Conservation (phyloP, 495 filamentous ascomycete genomes). For the Polyplosphaeria fusca region DNA sequence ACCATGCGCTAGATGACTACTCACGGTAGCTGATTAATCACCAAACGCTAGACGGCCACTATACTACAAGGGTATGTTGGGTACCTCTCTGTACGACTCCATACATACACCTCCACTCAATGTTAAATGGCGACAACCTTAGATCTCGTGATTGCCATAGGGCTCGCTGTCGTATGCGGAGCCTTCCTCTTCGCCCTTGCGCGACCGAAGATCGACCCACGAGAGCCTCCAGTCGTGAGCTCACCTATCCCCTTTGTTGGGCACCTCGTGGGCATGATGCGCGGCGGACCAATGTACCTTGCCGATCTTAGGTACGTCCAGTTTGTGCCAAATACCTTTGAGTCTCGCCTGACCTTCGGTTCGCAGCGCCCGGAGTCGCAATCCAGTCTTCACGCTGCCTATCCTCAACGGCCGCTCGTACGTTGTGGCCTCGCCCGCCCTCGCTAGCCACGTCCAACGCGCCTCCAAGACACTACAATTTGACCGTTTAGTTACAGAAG, state of each 20-base stretch:
- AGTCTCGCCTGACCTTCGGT: background rate
- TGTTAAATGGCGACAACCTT: background rate
- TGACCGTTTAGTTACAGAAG: constrained; percentile 31
- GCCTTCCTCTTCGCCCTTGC: constrained; percentile 4
- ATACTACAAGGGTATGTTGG: too few species aligned
- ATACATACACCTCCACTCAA: background rate
- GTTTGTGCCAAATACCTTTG: background rate
- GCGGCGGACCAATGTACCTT: constrained; percentile 44
- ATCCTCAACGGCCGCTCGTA: constrained; percentile 48
- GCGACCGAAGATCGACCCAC: constrained; percentile 35
- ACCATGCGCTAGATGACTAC: too few species aligned
- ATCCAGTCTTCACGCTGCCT: constrained; percentile 47
- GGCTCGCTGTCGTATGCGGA: background rate
- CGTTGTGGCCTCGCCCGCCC: constrained; percentile 44
- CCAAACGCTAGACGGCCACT: too few species aligned
- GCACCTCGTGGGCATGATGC: constrained; percentile 45
- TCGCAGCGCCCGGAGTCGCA: constrained; percentile 12
- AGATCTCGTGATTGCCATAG: constrained; percentile 2
- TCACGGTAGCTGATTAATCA: too few species aligned
- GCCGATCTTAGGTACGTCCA: constrained; percentile 14
- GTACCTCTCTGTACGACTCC: too few species aligned
- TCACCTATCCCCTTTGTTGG: constrained; percentile 46
- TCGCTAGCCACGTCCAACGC: constrained; percentile 47
- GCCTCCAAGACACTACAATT: constrained; percentile 45
- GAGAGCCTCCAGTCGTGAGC: constrained; percentile 47